A percentile compares a stretch with the other conserved stretches of the same genome.
Evolutionary conservation across 352 stramenopile species (phyloP).

Genomic region (Globisporangium recalcitrans): DNA sequence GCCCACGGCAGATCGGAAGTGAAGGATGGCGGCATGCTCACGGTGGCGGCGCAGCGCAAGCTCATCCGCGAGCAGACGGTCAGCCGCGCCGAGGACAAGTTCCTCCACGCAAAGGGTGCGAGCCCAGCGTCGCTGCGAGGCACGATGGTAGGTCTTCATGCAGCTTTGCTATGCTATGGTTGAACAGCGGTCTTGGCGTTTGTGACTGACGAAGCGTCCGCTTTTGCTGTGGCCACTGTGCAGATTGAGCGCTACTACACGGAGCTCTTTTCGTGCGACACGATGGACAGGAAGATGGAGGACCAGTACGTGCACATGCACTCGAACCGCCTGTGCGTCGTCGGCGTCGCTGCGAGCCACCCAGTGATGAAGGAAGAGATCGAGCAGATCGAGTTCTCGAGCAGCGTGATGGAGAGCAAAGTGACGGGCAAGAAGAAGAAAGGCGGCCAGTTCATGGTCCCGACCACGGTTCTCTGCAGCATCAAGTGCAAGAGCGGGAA

Average conservation of each 20-base stretch:
- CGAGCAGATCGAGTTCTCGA: conserved; percentile 54
- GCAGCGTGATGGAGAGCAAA: conserved; percentile 56
- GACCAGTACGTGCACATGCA: conserved; percentile 89
- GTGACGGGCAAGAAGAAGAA: conserved; percentile 88
- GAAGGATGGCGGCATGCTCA: conserved; percentile 44
- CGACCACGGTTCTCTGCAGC: conserved; percentile 58
- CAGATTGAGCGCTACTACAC: conserved; percentile 88
- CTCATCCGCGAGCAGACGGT: conserved; percentile 77
- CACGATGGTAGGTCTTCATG: conserved; percentile 47
- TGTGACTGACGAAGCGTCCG: neutral
- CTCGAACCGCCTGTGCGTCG: conserved; percentile 83
- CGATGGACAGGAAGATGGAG: conserved; percentile 56
- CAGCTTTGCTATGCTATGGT: neutral
- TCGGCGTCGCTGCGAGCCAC: conserved; percentile 65
- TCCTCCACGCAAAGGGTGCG: conserved; percentile 29
- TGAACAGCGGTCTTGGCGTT: neutral
- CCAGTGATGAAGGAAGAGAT: conserved; percentile 61
- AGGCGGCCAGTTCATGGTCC: conserved; percentile 65
- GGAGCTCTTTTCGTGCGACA: conserved; percentile 77
- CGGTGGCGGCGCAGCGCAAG: conserved; percentile 68
- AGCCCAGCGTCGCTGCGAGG: conserved; percentile 45
- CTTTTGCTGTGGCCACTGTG: neutral
- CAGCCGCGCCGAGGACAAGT: conserved; percentile 57
- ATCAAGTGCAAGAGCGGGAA: conserved; percentile 60
- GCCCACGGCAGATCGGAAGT: conserved; percentile 67